Percentiles rank a stretch among this genome's conserved stretches.
Evolutionary conservation across 208 protist genomes (phyloP).

Genomic region (Naegleria fowleri): DNA sequence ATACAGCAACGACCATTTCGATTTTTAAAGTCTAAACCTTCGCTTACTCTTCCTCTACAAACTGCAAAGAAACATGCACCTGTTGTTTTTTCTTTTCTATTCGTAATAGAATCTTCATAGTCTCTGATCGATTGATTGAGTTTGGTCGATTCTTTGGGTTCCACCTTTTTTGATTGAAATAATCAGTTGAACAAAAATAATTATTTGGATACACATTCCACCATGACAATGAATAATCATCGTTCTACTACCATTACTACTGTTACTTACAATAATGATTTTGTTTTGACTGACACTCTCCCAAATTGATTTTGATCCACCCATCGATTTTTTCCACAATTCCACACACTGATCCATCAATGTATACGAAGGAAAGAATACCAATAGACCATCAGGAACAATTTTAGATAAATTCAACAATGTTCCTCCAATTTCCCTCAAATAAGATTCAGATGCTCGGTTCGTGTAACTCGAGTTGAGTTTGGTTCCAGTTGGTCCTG

Average conservation of each 20-base stretch:
- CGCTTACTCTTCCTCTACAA: constrained; percentile 84
- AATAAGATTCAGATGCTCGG: constrained; percentile 65
- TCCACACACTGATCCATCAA: constrained; percentile 36
- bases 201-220: constrained; percentile 22
- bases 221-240: too few species aligned
- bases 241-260: too few species aligned
- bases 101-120: not conserved
- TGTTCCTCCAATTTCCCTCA: constrained; percentile 63
- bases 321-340: constrained; percentile 19
- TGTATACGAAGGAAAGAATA: constrained; percentile 90
- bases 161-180: constrained; percentile 25
- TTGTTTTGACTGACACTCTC: not conserved
- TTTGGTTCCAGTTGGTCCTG: constrained; percentile 58
- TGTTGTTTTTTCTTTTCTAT: constrained; percentile 27
- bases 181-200: constrained; percentile 30
- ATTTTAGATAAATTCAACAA: constrained; percentile 73
- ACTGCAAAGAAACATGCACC: constrained; percentile 89
- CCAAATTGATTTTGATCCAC: constrained; percentile 7
- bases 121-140: constrained; percentile 15
- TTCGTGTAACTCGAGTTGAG: constrained; percentile 74
- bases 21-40: constrained; percentile 91
- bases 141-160: constrained; percentile 16
- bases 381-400: constrained; percentile 85
- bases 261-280: not conserved
- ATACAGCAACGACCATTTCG: constrained; percentile 81